These are phyloP conservation scores for Juncus inflexus DNA, from an alignment of 176 grass and related monocot genomes.

Conservation along the genomic window DNA sequence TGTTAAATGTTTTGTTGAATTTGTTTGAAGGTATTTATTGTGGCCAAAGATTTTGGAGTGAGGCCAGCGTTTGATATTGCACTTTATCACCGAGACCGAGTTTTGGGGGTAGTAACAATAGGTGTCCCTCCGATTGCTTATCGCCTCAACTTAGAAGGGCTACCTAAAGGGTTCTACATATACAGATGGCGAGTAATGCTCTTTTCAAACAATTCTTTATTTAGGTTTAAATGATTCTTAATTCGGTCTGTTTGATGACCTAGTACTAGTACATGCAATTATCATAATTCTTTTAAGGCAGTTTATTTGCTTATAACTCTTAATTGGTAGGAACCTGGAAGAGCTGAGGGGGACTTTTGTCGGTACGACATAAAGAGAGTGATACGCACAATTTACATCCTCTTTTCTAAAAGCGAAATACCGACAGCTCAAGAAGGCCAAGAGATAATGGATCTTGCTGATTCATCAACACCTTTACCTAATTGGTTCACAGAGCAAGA, in stretches of 20 bases:
- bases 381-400: constrained; percentile 58
- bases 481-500: constrained; percentile 53
- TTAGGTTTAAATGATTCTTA: background rate
- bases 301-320: background rate
- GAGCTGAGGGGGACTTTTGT: constrained; percentile 60
- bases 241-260: no score
- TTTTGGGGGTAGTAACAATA: constrained; percentile 43
- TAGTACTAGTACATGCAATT: no score
- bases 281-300: background rate
- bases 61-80: constrained; percentile 46
- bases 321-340: constrained; percentile 39
- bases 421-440: constrained; percentile 44
- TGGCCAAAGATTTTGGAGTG: constrained; percentile 35
- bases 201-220: background rate
- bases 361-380: constrained; percentile 44
- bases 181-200: constrained; percentile 42
- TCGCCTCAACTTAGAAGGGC: background rate
- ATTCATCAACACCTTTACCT: constrained; percentile 35
- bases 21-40: constrained; percentile 20
- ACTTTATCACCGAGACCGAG: constrained; percentile 43
- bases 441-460: constrained; percentile 55
- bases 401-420: constrained; percentile 62
- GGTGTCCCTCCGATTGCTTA: constrained; percentile 45
- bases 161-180: constrained; percentile 70
- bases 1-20: background rate